Conservation (phyloP, 2,329 filamentous ascomycete species). For the Colletotrichum lindemuthianum region DNA sequence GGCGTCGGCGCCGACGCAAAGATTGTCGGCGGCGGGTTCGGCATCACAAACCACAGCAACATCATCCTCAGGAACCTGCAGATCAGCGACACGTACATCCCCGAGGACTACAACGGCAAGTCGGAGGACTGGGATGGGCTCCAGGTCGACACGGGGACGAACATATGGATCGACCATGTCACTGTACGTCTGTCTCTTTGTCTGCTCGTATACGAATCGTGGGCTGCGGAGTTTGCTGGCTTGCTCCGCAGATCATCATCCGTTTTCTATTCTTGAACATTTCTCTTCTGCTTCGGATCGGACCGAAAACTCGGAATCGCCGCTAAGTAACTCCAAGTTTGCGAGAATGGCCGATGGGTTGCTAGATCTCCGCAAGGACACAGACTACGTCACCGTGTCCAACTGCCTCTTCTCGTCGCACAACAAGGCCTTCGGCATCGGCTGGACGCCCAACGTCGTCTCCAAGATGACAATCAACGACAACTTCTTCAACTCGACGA, state of each 20-base stretch:
- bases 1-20: conserved; percentile 54
- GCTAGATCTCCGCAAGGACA: conserved; percentile 65
- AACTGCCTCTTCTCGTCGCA: neutral
- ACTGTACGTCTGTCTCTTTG: conserved; percentile 39
- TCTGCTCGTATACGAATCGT: neutral
- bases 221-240: neutral
- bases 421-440: conserved; percentile 66
- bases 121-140: conserved; percentile 5
- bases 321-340: conserved; percentile 44
- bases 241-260: neutral
- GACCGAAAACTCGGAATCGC: neutral
- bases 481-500: conserved; percentile 67
- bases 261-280: neutral
- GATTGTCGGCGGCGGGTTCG: conserved; percentile 52
- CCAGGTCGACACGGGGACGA: neutral
- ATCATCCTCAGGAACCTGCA: conserved; percentile 63
- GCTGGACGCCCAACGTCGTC: conserved; percentile 62
- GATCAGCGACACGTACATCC: conserved; percentile 55
- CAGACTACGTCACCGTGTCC: conserved; percentile 60
- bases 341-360: conserved; percentile 65
- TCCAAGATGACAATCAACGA: conserved; percentile 66
- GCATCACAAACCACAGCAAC: conserved; percentile 56
- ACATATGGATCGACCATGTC: conserved; percentile 67
- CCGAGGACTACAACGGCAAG: conserved; percentile 3
- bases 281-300: conserved; percentile 4